Evolutionary conservation across 2,329 filamentous ascomycete genomes (phyloP).

Genomic region (Fusarium phyllophilum): DNA sequence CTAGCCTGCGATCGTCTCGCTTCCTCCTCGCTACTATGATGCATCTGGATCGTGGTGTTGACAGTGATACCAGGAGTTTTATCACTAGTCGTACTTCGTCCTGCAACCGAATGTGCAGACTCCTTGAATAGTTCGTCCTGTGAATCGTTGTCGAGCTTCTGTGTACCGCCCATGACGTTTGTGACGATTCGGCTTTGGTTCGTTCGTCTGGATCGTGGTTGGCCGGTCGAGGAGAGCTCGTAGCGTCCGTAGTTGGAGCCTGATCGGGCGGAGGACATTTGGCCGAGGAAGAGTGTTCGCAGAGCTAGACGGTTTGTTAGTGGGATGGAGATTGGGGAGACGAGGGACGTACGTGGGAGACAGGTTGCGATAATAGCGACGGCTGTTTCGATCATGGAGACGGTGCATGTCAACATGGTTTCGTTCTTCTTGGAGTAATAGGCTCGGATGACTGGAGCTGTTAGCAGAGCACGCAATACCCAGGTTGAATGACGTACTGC

Average conservation of each 20-base stretch:
- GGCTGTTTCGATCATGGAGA: conserved; percentile 52
- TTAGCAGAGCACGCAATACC: neutral
- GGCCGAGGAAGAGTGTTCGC: conserved; percentile 33
- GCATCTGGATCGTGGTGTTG: conserved; percentile 35
- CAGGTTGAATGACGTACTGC: conserved; percentile 30
- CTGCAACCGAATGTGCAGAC: neutral
- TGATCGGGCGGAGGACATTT: conserved; percentile 32
- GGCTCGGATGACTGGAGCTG: conserved; percentile 45
- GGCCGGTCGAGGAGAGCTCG: conserved; percentile 35
- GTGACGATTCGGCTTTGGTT: conserved; percentile 35
- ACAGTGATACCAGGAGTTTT: conserved; percentile 33
- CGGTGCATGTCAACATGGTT: conserved; percentile 52
- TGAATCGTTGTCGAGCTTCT: conserved; percentile 33
- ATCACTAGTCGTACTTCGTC: neutral
- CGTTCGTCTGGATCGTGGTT: conserved; percentile 32
- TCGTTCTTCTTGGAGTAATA: conserved; percentile 49
- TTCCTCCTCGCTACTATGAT: conserved; percentile 8
- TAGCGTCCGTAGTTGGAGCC: conserved; percentile 36
- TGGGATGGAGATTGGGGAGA: rapidly evolving
- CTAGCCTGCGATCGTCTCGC: conserved; percentile 3
- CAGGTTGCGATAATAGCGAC: conserved; percentile 54
- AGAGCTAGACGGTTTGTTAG: conserved; percentile 13
- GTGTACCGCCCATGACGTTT: conserved; percentile 38
- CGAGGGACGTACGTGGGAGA: conserved; percentile 45
- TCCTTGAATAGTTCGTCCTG: conserved; percentile 40